Evolutionary conservation across 176 grass and related monocot genomes (phyloP), one percentile per base, ranked within the genome.

Genomic region (Neostapfia colusana): DNA sequence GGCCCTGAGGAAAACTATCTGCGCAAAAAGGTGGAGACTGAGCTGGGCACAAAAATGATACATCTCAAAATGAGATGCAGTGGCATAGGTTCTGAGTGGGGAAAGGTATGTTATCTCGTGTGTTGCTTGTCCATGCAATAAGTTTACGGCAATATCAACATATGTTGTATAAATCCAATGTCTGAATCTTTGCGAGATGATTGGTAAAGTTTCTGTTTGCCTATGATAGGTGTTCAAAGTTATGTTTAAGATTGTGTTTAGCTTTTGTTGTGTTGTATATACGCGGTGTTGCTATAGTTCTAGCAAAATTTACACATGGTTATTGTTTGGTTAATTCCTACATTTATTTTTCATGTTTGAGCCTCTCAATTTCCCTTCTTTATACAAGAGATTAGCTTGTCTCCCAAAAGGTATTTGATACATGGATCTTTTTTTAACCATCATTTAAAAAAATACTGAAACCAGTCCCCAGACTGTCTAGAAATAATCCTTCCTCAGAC

Each of bases 11-110:
- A 99, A 48, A 27, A 73, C 24, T 95, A 88, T 79, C 82, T 99
- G 81, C 69, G 60, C 57, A 95, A 95, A 80, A 99, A 99, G 51
- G 87, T 99, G 46, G 95, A 99, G 85, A 88, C 83, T 80, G 95
- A 99, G 77, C 73, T 99, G 69, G 92, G 91, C 40, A 99, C 89
- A 69, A 95, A 95, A 91, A 87, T 99, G 91, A 99, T 99, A 82
- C 95, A 99, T 71, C 69, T 99, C 72, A 99, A 95, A 70, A 99
- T 99, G 95, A 86, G 91, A 82, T 99, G 95, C 87, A 88, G 80
- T 72, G 89, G 89, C 51, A 92, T 99, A 77, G 91, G 91, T 56
- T 88, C 91, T 5, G 95, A 99, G 71, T 95, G 95, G 95, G 89
- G 92, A 50, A 90, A 85, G 95, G 91, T 99, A 84, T 35, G 56